Conservation (phyloP, 2,329 filamentous ascomycete species). For the Trichoderma afroharzianum region DNA sequence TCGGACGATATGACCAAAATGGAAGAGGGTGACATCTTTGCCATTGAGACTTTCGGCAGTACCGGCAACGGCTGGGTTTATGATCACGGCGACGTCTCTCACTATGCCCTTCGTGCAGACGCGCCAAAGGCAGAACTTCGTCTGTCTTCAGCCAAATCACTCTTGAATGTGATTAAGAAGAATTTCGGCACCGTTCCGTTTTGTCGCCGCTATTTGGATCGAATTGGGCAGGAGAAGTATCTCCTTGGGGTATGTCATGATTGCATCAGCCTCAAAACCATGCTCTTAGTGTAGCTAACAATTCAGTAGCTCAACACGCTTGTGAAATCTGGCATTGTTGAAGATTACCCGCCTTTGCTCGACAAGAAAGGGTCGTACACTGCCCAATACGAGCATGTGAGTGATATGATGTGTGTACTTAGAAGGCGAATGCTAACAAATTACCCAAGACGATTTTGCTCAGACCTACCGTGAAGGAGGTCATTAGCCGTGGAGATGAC, state of each 20-base stretch:
- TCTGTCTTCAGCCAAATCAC: slow-evolving; percentile 70
- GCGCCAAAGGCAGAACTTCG: slow-evolving; percentile 57
- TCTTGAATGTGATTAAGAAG: slow-evolving; percentile 81
- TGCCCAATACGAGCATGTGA: slow-evolving; percentile 83
- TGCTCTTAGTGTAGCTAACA: neutral
- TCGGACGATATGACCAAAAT: slow-evolving; percentile 74
- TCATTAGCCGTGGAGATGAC: slow-evolving; percentile 74
- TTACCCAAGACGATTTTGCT: slow-evolving; percentile 60
- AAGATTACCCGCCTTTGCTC: slow-evolving; percentile 76
- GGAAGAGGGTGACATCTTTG: slow-evolving; percentile 80
- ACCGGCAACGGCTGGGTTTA: slow-evolving; percentile 70
- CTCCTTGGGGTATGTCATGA: slow-evolving; percentile 60
- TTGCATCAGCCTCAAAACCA: neutral
- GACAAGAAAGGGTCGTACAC: slow-evolving; percentile 87
- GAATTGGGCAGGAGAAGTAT: slow-evolving; percentile 85
- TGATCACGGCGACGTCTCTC: slow-evolving; percentile 76
- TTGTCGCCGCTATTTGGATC: slow-evolving; percentile 78
- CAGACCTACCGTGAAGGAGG: slow-evolving; percentile 71
- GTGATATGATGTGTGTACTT: slow-evolving; percentile 31
- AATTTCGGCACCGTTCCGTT: slow-evolving; percentile 86
- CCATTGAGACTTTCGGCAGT: slow-evolving; percentile 79
- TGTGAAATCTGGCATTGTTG: slow-evolving; percentile 72
- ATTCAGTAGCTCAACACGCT: slow-evolving; percentile 67
- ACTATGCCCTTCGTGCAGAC: slow-evolving; percentile 70
- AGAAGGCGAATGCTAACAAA: neutral